A percentile compares a stretch with the other conserved stretches of the same genome.
These are phyloP conservation scores for Pistacia atlantica DNA, from an alignment of 345 rosid species.

Conservation along the genomic window DNA sequence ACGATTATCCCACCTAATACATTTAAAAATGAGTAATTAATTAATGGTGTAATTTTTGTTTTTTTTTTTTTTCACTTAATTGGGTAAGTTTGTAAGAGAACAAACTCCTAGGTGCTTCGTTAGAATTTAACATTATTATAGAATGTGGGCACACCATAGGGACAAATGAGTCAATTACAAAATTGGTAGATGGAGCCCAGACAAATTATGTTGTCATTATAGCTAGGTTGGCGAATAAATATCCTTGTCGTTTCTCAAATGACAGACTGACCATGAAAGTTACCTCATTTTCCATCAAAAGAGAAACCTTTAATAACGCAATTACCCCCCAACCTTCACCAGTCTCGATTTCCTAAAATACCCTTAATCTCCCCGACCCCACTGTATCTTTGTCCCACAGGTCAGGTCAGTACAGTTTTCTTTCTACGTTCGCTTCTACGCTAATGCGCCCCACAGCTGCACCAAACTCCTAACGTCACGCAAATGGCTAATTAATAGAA, in stretches of 20 bases:
- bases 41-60: too few species aligned
- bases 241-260: constrained; percentile 46
- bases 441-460: neutral
- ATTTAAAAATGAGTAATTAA: neutral
- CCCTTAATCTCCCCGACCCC: constrained; percentile 29
- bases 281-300: constrained; percentile 50
- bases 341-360: neutral
- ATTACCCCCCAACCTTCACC: constrained; percentile 3
- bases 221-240: constrained; percentile 41
- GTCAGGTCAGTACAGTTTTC: neutral
- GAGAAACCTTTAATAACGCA: constrained; percentile 16
- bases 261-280: constrained; percentile 29
- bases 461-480: neutral
- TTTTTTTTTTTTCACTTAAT: neutral
- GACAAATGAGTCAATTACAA: constrained; percentile 19
- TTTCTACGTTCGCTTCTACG: constrained; percentile 23
- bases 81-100: neutral
- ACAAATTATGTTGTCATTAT: constrained; percentile 47
- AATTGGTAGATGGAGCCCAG: constrained; percentile 26
- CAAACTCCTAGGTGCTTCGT: neutral
- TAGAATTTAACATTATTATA: neutral
- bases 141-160: neutral
- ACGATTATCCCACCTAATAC: constrained; percentile 70
- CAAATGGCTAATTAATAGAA: neutral
- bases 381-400: constrained; percentile 49